Evolutionary conservation across 176 grass and related monocot species (phyloP).

Genomic region (Oryza meyeriana): DNA sequence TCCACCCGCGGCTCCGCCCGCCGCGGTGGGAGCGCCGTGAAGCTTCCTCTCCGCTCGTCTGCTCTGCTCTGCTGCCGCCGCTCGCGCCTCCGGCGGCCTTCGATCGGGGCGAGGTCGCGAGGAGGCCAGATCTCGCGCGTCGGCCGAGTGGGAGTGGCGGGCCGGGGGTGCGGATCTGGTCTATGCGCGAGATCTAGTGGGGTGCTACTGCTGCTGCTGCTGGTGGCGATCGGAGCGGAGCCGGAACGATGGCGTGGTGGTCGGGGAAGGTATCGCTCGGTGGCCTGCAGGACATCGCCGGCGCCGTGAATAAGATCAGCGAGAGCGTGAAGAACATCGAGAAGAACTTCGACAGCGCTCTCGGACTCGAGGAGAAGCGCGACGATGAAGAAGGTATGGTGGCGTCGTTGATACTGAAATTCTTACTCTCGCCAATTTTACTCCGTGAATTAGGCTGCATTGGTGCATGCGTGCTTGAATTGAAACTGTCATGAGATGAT

Average conservation of each 20-base stretch:
- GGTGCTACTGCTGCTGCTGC: neutral
- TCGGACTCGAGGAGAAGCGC: slow-evolving; percentile 88
- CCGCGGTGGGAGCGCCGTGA: slow-evolving; percentile 28
- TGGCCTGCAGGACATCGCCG: slow-evolving; percentile 95
- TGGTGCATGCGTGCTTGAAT: neutral
- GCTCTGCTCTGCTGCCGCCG: neutral
- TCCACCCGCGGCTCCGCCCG: slow-evolving; percentile 19
- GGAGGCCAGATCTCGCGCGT: slow-evolving; percentile 28
- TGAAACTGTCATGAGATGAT: neutral
- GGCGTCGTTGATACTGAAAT: neutral
- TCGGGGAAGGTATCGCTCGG: slow-evolving; percentile 73
- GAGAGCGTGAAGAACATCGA: slow-evolving; percentile 99
- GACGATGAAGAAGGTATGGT: slow-evolving; percentile 67
- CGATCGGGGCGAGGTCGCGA: neutral
- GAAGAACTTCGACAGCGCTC: slow-evolving; percentile 96
- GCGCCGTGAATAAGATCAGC: slow-evolving; percentile 93
- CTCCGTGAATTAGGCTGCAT: neutral
- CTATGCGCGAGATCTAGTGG: slow-evolving; percentile 52
- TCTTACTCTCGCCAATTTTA: neutral
- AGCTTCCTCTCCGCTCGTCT: neutral
- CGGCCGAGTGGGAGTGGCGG: neutral
- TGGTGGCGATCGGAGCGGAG: slow-evolving; percentile 19
- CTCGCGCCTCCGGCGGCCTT: neutral
- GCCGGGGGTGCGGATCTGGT: slow-evolving; percentile 23
- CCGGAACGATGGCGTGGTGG: slow-evolving; percentile 84